Evolutionary conservation across 2,329 filamentous ascomycete species (phyloP), one percentile per base, ranked within the genome.

Genomic region (Fusarium sp.): DNA sequence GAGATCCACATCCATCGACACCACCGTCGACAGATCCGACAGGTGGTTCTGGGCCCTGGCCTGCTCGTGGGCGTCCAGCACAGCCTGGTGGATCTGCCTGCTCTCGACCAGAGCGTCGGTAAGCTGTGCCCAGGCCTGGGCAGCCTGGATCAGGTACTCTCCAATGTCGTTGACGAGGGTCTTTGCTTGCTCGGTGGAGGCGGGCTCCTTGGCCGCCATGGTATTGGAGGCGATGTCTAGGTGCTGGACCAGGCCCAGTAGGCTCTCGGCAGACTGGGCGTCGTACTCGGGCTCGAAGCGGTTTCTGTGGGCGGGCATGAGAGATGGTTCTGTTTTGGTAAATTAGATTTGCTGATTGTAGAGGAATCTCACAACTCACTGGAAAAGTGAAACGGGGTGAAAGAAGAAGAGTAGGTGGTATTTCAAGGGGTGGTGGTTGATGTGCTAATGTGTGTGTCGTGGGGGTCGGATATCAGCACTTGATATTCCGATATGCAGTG

Each of bases 121-220:
- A 38, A 83, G 67, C 15, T 75, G 73, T 5, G 80, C 78, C 81
- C 80, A 82, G 32, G 80, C 71, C 20, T 76, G 66, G 17, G 82
- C 80, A 6, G 80, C 81, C 15, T 79, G 78, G 17, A 73, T 75
- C 15, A 83, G 68, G 43, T 83, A 83, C 17, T 83, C 82, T n/a
- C 82, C 82, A 63, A 83, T 77, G 25, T 83, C 80, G 33, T 67
- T 70, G 50, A 83, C 76, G 11, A 83, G 56, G 15, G 77, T 80
- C 3, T 76, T 73, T 25, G 59, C 43, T n/a, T 67, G 65, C 8
- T 70, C 63, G 45, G 68, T n/a, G 2, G 65, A 56, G 10, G 65
- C 43, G 3, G 61, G 25, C 17, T 71, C 70, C 12, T 67, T 76
- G 35, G 73, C 56, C 72, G 73, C 75, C 32, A 50, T 63, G 37